Base-by-base conservation (phyloP, 768 basidiomycete species). In the Phlebiopsis gigantea region DNA sequence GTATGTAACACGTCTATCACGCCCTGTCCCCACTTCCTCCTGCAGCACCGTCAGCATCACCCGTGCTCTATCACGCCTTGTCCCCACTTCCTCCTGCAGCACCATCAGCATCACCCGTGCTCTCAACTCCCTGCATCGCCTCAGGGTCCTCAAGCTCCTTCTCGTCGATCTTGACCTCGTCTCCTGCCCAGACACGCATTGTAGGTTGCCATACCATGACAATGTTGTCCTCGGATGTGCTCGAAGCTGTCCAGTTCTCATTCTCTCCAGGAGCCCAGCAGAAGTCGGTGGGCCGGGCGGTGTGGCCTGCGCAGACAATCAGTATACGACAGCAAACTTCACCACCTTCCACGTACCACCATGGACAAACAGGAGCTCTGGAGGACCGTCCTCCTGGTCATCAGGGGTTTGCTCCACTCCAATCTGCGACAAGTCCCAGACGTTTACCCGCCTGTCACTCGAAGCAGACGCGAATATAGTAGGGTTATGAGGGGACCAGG, bases 161-260 rank as follows among this genome's bases (percentile, higher is more conserved):
- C 60, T 88, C 87, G 57, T 91, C 84, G 28, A 96, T 79, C 64
- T 83, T 88, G 57, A 93, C 84, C 62, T 87, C 88, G 52, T 93
- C 95, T 2, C 90, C 91, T 2, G 92, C 90, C 85, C 92, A 95
- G 29, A 98, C 85, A 21, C 92, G 88, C 81, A 92, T 89, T 17
- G 90, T 93, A 15, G 96, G 95, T 68, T 94, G 91, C 97, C 97
- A 99, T 5, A 96, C 84, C 91, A 96, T 95, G 43, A 93, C 80
- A 22, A 98, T 84, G 62, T 99, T 99, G 69, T 99, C 96, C 69
- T 98, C 96, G 0, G 95, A 96, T n/a, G 89, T 83, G 61, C 84
- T 93, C 5, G 86, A 78, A 0, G 87, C 78, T 6, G 88, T 93
- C 93, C 93, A 96, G 61, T 85, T 84, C 66, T 95, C 92, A 19